Conservation (phyloP, 495 filamentous ascomycete species). For the Xylaria intraflava region DNA sequence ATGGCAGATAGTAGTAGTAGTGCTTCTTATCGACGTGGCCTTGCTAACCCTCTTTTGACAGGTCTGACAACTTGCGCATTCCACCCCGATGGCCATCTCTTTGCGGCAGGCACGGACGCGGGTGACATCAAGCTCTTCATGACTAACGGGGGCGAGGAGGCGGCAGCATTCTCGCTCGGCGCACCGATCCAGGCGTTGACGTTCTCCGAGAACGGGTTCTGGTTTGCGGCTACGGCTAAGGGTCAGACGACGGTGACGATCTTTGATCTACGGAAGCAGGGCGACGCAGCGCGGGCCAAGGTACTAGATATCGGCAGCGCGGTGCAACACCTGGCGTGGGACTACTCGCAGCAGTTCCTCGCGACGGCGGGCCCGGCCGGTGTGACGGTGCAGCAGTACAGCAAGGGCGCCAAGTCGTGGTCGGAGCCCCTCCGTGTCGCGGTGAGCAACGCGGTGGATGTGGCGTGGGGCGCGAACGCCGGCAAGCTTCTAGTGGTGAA, state of each 20-base stretch:
- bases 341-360: constrained; percentile 92
- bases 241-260: constrained; percentile 70
- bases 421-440: constrained; percentile 75
- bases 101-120: constrained; percentile 69
- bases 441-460: constrained; percentile 61
- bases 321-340: constrained; percentile 71
- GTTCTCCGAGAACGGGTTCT: constrained; percentile 98
- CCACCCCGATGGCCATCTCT: constrained; percentile 93
- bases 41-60: constrained; percentile 39
- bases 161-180: constrained; percentile 61
- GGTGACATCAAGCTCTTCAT: constrained; percentile 83
- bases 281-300: constrained; percentile 68
- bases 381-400: constrained; percentile 79
- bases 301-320: constrained; percentile 73
- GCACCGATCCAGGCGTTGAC: constrained; percentile 63
- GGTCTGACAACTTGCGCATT: constrained; percentile 75
- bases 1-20: background rate
- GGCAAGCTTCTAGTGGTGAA: constrained; percentile 67
- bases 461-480: constrained; percentile 72
- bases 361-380: constrained; percentile 74
- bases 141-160: constrained; percentile 62
- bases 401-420: constrained; percentile 79
- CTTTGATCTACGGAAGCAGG: constrained; percentile 84
- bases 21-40: background rate
- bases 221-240: constrained; percentile 73